Conservation (phyloP, 352 stramenopile genomes). For the Phytophthora palmivora region DNA sequence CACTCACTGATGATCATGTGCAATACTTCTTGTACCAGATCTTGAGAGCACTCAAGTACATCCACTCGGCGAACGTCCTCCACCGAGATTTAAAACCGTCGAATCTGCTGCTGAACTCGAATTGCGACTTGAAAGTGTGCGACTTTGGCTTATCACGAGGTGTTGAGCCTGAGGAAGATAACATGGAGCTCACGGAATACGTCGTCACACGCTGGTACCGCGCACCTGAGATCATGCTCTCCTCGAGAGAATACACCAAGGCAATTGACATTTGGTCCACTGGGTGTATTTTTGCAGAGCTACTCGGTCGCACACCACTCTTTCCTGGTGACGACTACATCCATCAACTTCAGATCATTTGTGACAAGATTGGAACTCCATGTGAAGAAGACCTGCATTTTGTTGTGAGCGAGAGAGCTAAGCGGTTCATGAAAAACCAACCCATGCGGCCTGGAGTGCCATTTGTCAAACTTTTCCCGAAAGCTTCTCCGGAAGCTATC, state of each 20-base stretch:
- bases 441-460: conserved; percentile 73
- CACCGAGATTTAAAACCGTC: conserved; percentile 98
- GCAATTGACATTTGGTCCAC: conserved; percentile 96
- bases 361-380: conserved; percentile 90
- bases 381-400: conserved; percentile 91
- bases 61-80: conserved; percentile 94
- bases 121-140: conserved; percentile 94
- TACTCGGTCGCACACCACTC: conserved; percentile 91
- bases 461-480: conserved; percentile 77
- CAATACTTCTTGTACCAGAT: conserved; percentile 98
- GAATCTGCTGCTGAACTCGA: conserved; percentile 96
- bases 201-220: conserved; percentile 95
- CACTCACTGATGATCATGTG: conserved; percentile 93
- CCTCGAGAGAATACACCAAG: conserved; percentile 96
- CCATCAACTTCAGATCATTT: conserved; percentile 98
- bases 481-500: conserved; percentile 71
- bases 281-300: conserved; percentile 95
- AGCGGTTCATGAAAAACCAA: conserved; percentile 88
- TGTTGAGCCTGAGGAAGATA: conserved; percentile 83
- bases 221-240: conserved; percentile 97
- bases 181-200: conserved; percentile 93
- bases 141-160: conserved; percentile 92
- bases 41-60: conserved; percentile 94
- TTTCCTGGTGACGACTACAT: conserved; percentile 99
- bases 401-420: conserved; percentile 91